Base-by-base conservation (phyloP, 1,284 basidiomycete species). In the Trametes versicolor region DNA sequence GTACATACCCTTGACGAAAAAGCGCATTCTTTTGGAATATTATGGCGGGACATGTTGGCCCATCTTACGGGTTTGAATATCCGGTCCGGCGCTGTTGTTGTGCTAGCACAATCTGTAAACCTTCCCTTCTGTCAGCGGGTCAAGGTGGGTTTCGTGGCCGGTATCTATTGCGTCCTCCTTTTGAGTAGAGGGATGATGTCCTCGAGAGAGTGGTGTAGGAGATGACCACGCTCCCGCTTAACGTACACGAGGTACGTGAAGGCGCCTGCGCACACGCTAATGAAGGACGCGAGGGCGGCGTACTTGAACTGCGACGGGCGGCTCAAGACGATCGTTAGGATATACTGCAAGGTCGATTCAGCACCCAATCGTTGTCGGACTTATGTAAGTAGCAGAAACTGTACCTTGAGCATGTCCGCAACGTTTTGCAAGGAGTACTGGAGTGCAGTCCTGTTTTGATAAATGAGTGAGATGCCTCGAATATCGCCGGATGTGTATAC, bases 251-350 rank as follows among this genome's bases (percentile, higher is more conserved):
- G 60, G 59, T 76, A 77, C 13, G 71, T 72, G 13, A 67, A 47
- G 1, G 73, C 75, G 6, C 73, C 75, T 0, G 67, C 41, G 12
- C 70, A 59, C 6, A 77, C 74, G 41, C 71, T 70, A n/a, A 71
- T 60, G 59, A 73, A 74, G 2, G 74, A 75, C 7, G 72, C 70
- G 10, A 74, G 57, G 4, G 74, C 74, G 19, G 76, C 74, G 29
- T 67, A 75, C 51, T 72, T 70, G 73, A 75, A 77, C 62, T 77
- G 73, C 21, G 71, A 72, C 8, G 76, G 76, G 34, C 62, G 70
- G 25, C 71, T 72, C 45, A 75, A 59, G 37, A 71, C 69, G 29
- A 76, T 73, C 4, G 75, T 76, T 23, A 76, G 69, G 19, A 72
- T 70, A 48, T 76, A 76, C 67, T 73, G 45, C 12, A 39, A 25